Evolutionary conservation across 2,329 filamentous ascomycete genomes (phyloP), one percentile per base, ranked within the genome.

Genomic region (Penicillium freii): DNA sequence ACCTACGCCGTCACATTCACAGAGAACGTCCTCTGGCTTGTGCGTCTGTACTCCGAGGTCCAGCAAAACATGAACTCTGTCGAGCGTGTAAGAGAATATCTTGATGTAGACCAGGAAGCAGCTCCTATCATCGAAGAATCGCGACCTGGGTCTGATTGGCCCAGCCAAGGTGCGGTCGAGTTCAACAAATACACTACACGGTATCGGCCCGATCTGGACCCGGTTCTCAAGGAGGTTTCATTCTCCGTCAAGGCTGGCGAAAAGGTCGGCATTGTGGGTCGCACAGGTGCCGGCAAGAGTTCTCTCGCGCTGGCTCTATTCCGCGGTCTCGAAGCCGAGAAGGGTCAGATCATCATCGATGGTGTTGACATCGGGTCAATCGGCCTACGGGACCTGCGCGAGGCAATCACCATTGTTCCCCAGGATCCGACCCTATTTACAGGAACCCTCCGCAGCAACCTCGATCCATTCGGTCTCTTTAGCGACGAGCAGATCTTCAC

Each of bases 21-120:
- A 0, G 94, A 99, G 74, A 97, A 96, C 64, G 89, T 99, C 7
- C 79, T 99, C 19, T 99, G 94, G 94, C 87, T 97, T 54, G 92
- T 99, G 31, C 88, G 94, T 46, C 82, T 97, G 15, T 99, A 99
- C 73, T 89, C 92, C 0, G 86, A 90, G 71, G 97, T 97, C 69
- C 94, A 99, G 77, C 94, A 99, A 76, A 97, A 97, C 77, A 97
- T 99, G 94, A 99, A 99, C 77, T 93, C 93, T 3, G 92, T 97
- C 48, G 94, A 99, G 77, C 90, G 94, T 69, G 88, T 99, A 71
- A 95, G 96, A 78, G 94, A 99, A 73, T 99, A 97, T 71, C 84
- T 97, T 36, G 91, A 97, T 44, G 90, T 99, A 1, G 93, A 97
- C 67, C 93, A 97, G 73, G 94, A 99, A 77, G 92, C 94, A 1